Conservation (phyloP, 2,329 filamentous ascomycete genomes). For the Ramularia collo-cygni region DNA sequence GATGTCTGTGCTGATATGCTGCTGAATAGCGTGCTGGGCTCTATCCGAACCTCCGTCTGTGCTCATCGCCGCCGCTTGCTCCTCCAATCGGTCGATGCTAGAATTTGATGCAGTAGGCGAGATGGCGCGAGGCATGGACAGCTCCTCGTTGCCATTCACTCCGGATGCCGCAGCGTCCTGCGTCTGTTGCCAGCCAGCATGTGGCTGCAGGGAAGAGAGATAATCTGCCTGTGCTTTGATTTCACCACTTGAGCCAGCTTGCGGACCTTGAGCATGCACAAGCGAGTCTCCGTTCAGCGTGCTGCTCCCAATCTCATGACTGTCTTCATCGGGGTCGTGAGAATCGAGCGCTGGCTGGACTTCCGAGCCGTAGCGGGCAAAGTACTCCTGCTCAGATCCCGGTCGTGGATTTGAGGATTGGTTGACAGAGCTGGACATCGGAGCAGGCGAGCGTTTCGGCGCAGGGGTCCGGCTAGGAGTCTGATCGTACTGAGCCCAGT, state of each 20-base stretch:
- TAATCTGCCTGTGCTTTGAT: slow-evolving; percentile 14
- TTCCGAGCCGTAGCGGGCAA: slow-evolving; percentile 62
- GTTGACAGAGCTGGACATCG: slow-evolving; percentile 31
- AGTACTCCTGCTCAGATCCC: slow-evolving; percentile 62
- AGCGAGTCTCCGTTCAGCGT: slow-evolving; percentile 50
- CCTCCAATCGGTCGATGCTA: slow-evolving; percentile 52
- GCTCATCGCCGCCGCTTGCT: slow-evolving; percentile 29
- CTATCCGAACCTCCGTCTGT: slow-evolving; percentile 38
- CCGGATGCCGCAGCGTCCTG: slow-evolving; percentile 14
- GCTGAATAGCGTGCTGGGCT: slow-evolving; percentile 66
- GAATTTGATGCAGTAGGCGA: slow-evolving; percentile 32
- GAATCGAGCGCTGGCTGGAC: slow-evolving; percentile 77
- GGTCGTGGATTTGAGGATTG: slow-evolving; percentile 11
- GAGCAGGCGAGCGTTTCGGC: slow-evolving; percentile 56
- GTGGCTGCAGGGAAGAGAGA: slow-evolving; percentile 15
- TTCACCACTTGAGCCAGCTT: background rate
- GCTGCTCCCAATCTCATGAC: slow-evolving; percentile 41
- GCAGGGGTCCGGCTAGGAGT: slow-evolving; percentile 61
- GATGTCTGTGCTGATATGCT: slow-evolving; percentile 70
- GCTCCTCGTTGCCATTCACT: slow-evolving; percentile 8
- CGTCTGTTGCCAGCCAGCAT: slow-evolving; percentile 11
- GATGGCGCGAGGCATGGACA: slow-evolving; percentile 46
- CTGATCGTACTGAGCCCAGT: slow-evolving; percentile 72
- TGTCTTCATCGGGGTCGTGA: slow-evolving; percentile 70
- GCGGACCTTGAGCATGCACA: slow-evolving; percentile 5